phyloP scores from a whole-genome alignment of 176 grass and related monocot species.

The Canna indica region DNA sequence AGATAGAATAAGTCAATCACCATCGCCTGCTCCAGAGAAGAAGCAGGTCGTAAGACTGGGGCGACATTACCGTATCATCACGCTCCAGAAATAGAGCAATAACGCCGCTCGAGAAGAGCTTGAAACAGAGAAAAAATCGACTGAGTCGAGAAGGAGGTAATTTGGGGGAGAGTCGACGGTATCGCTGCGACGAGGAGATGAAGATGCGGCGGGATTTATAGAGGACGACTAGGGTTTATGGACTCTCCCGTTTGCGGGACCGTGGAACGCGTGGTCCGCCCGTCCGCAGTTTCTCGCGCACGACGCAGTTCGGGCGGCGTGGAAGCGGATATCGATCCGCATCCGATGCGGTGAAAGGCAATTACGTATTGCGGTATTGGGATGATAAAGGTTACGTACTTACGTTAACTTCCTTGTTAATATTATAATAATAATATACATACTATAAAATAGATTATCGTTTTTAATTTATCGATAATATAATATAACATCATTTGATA shows the following conservation, averaged over 20 bases:
- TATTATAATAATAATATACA: too few species aligned
- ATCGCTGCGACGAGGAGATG: background rate
- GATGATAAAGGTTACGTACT: too few species aligned
- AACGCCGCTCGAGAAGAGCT: background rate
- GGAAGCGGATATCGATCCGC: background rate
- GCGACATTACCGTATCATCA: slow-evolving; percentile 15
- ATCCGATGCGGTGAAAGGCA: background rate
- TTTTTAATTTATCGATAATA: too few species aligned
- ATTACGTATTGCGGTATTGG: too few species aligned
- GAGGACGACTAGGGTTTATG: background rate
- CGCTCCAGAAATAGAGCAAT: background rate
- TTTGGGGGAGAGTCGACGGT: background rate
- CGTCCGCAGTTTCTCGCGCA: background rate
- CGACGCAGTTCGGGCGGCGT: background rate
- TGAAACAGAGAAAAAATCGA: background rate
- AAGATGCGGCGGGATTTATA: background rate
- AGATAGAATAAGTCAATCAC: slow-evolving; percentile 15
- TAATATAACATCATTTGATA: too few species aligned
- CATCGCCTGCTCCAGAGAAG: background rate
- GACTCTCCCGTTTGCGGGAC: background rate
- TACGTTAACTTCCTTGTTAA: too few species aligned
- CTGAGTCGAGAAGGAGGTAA: background rate
- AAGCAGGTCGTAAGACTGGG: slow-evolving; percentile 19
- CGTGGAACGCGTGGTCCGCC: too few species aligned
- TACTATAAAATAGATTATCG: too few species aligned